phyloP scores from a whole-genome alignment of 2,329 filamentous ascomycete genomes.

The Ceratocystis harringtonii region DNA sequence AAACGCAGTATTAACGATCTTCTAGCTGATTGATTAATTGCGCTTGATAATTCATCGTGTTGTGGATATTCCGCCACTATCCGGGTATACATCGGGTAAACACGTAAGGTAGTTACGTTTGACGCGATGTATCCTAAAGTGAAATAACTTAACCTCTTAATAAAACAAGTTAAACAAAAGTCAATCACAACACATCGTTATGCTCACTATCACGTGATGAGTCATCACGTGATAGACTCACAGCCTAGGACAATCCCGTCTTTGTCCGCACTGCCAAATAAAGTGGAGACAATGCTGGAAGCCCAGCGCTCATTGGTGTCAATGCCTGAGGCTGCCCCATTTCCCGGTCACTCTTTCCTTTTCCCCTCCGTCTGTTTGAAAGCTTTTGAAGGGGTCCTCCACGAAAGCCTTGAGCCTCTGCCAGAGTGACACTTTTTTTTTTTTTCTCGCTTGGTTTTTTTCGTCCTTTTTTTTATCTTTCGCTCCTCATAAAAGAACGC shows the following conservation, averaged over 20 bases:
- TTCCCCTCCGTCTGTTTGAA: background rate
- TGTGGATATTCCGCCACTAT: too few species aligned
- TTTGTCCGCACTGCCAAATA: slow-evolving; percentile 10
- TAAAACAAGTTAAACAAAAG: too few species aligned
- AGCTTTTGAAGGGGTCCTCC: slow-evolving; percentile 1
- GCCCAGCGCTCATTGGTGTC: background rate
- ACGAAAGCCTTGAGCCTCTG: background rate
- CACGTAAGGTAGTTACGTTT: too few species aligned
- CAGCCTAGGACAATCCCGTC: slow-evolving; percentile 5
- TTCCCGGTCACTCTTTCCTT: background rate
- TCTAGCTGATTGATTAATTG: too few species aligned
- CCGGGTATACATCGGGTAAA: too few species aligned
- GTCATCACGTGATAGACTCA: background rate
- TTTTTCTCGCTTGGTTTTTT: background rate
- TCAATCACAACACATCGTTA: too few species aligned
- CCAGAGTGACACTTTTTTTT: background rate
- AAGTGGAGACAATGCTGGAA: slow-evolving; percentile 6
- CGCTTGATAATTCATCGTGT: too few species aligned
- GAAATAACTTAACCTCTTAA: too few species aligned
- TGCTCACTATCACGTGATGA: background rate
- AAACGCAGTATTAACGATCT: too few species aligned
- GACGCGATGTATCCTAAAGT: too few species aligned
- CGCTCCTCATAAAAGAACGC: slow-evolving; percentile 3
- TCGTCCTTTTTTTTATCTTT: background rate
- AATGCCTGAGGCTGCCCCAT: slow-evolving; percentile 10